Percentiles rank a stretch among this genome's conserved stretches.
Evolutionary conservation across 441 rosid species (phyloP).

Genomic region (Gossypium gossypioides): DNA sequence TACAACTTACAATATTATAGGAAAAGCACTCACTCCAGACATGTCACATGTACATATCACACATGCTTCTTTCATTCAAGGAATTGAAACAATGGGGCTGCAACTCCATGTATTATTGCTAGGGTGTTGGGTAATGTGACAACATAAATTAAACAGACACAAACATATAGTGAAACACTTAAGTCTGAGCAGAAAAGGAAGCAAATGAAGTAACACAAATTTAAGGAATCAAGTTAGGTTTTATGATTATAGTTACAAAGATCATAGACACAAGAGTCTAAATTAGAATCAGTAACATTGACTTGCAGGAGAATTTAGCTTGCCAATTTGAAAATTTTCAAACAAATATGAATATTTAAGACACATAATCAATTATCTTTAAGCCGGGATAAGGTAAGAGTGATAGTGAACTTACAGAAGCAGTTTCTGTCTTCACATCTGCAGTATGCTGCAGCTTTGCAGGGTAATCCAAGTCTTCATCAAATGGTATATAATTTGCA

Average conservation of each 20-base stretch:
- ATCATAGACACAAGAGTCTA: neutral
- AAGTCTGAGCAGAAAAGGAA: neutral
- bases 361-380: neutral
- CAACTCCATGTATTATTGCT: neutral
- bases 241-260: neutral
- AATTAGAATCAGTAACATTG: neutral
- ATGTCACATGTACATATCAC: neutral
- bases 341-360: neutral
- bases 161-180: neutral
- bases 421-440: slow-evolving; percentile 38
- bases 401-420: slow-evolving; percentile 26
- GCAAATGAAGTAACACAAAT: neutral
- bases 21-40: neutral
- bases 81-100: neutral
- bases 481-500: slow-evolving; percentile 69
- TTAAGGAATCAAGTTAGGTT: slow-evolving; percentile 1
- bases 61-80: neutral
- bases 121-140: neutral
- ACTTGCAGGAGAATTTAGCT: neutral
- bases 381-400: neutral
- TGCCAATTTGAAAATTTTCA: neutral
- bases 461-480: slow-evolving; percentile 84
- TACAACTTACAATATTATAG: neutral
- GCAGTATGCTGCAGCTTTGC: slow-evolving; percentile 66
- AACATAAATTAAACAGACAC: neutral